A percentile compares a stretch with the other conserved stretches of the same genome.
Evolutionary conservation across 2,329 filamentous ascomycete genomes (phyloP).

Genomic region (Scedosporium boydii): DNA sequence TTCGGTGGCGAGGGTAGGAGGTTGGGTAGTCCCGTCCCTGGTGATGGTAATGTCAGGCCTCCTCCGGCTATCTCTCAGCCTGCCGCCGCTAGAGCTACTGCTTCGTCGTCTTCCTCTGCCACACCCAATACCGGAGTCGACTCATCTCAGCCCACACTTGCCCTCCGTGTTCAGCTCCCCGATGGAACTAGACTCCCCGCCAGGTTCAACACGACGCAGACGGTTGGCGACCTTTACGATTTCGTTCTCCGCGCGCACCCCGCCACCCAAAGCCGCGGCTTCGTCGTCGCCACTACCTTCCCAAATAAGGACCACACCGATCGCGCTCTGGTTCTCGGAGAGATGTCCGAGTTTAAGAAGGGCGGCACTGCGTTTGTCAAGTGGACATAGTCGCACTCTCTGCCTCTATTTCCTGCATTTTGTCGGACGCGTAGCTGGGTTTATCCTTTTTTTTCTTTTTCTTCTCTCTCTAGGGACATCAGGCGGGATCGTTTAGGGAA

Average conservation of each 20-base stretch:
- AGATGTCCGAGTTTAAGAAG: constrained; percentile 56
- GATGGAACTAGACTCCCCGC: constrained; percentile 70
- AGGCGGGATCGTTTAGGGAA: background rate
- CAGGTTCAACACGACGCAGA: constrained; percentile 73
- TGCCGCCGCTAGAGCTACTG: constrained; percentile 16
- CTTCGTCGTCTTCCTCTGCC: constrained; percentile 17
- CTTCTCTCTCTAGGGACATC: background rate
- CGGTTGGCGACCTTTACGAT: constrained; percentile 65
- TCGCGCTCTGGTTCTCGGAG: constrained; percentile 46
- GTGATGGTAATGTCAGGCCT: constrained; percentile 24
- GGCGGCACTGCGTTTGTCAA: constrained; percentile 58
- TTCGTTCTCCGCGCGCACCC: constrained; percentile 61
- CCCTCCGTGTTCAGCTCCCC: constrained; percentile 67
- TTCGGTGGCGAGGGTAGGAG: constrained; percentile 65
- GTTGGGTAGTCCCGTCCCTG: constrained; percentile 68
- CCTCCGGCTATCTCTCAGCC: constrained; percentile 22
- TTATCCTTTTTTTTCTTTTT: background rate
- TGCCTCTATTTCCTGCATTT: background rate
- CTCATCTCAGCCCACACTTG: constrained; percentile 55
- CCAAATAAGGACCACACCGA: constrained; percentile 73
- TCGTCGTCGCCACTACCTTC: constrained; percentile 74
- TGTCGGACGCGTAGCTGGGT: background rate
- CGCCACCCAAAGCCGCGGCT: constrained; percentile 47
- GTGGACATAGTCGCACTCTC: constrained; percentile 23
- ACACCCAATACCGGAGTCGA: constrained; percentile 37